Base-by-base conservation (phyloP, 2,329 filamentous ascomycete species). In the Cryphonectria nitschkei region DNA sequence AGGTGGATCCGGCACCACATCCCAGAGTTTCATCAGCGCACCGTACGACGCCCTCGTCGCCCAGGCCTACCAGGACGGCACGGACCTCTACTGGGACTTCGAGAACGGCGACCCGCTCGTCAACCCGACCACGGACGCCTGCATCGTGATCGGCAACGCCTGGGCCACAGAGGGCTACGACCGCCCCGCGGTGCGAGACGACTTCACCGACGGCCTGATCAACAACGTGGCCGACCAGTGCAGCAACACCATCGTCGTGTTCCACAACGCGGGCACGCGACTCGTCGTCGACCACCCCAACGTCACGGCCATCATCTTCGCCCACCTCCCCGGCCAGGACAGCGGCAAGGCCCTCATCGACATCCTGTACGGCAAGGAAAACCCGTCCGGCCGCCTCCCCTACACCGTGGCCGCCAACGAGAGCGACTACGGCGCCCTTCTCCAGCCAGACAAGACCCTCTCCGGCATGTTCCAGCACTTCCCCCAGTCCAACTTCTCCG, bases 151-250 rank as follows among this genome's bases (percentile, higher is more conserved):
- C 74, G 86, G 88, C 74, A 92, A 92, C 76, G 86, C 84, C 11
- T 93, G 91, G 79, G 88, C 91, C 0, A 89, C 91, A 0, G 93
- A 97, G 80, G 92, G 91, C 1, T 91, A 86, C 74, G 86, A 93
- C 72, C 84, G 89, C 62, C 82, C 87, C 0, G 84, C 84, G 9
- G 82, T 93, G 61, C 84, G 85, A 39, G 93, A 95, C 77, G 90
- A 90, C 71, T 88, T 87, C 65, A 89, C 87, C 2, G 89, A 92
- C 73, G 79, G 78, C 0, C 80, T 91, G 0, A 84, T 92, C 58
- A 79, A 79, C 0, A 83, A 86, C 56, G 88, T 92, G 0, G 89
- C 90, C 0, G 79, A 81, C 11, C 82, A 83, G 39, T 92, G 89
- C 78, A 83, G 81, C 73, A 90, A 88, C 73, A 91, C 89, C 1